Evolutionary conservation across 2,329 filamentous ascomycete genomes (phyloP).

Genomic region (Penicillium sp.): DNA sequence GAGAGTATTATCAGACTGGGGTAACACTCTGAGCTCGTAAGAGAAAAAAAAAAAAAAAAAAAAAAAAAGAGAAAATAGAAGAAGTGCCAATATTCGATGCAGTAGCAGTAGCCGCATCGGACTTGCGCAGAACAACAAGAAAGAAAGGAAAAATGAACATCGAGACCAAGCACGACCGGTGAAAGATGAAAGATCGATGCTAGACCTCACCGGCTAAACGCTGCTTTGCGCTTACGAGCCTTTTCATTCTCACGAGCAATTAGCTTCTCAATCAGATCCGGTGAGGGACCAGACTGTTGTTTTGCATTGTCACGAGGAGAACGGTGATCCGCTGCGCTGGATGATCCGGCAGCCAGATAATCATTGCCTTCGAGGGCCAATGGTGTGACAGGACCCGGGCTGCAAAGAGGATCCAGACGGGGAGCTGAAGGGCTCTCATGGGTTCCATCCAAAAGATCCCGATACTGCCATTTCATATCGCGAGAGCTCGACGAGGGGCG

Average conservation of each 20-base stretch:
- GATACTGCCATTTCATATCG: slow-evolving; percentile 46
- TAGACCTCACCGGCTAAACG: slow-evolving; percentile 31
- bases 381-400: slow-evolving; percentile 52
- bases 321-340: slow-evolving; percentile 18
- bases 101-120: slow-evolving; percentile 14
- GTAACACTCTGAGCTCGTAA: background rate
- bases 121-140: background rate
- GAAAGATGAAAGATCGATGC: background rate
- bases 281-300: slow-evolving; percentile 28
- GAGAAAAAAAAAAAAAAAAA: background rate
- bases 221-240: slow-evolving; percentile 31
- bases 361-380: slow-evolving; percentile 47
- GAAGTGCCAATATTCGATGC: slow-evolving; percentile 15
- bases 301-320: slow-evolving; percentile 22
- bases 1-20: background rate
- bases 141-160: background rate
- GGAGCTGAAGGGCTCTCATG: slow-evolving; percentile 47
- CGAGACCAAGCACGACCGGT: background rate
- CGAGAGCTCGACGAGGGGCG: slow-evolving; percentile 40
- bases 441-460: slow-evolving; percentile 46
- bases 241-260: slow-evolving; percentile 40
- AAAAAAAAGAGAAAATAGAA: slow-evolving; percentile 3
- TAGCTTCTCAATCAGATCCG: slow-evolving; percentile 39
- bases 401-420: slow-evolving; percentile 49
- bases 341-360: slow-evolving; percentile 45